Evolutionary conservation across 805 yeast genomes (phyloP), one percentile per base, ranked within the genome.

Genomic region (Barnettozyma pratensis): DNA sequence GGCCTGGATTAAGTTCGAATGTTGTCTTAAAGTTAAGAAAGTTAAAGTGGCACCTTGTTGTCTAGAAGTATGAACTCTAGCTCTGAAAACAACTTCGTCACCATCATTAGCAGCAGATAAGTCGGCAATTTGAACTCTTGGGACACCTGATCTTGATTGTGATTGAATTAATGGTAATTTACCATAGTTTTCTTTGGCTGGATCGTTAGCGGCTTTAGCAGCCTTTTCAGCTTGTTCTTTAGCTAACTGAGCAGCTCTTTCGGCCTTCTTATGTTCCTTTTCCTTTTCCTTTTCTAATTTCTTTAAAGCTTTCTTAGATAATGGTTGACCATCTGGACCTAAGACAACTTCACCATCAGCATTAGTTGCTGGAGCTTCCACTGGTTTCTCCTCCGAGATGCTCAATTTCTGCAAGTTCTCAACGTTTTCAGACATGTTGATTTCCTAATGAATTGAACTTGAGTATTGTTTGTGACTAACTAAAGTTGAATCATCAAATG

Each of bases 11-110:
- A 85, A 71, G 51, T 80, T 79, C 47, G 79, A 75, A 72, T 89
- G 96, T 74, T 94, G 99, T 74, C 99, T 86, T 60, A 94, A 81
- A 28, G 96, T 81, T 60, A 92, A 71, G 68, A 94, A 94, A 46
- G 87, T 79, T 85, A 94, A 83, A 55, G 95, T 90, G 62, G 96
- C 96, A 68, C 97, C 96, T 69, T 92, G 98, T 65, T 89, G 86
- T 74, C 99, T 87, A 11, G 92, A 79, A 53, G 83, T 89, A 70
- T 94, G 98, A 41, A 91, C 78, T 72, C 99, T 82, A 42, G 98
- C 98, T 72, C 99, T 83, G 73, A 95, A 81, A 11, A 86, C 74
- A 48, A 94, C 87, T 56, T 80, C 80, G 58, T 82, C 77, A 49
- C 92, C 96, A 54, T 83, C 96, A 61, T 74, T 61, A 52, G 77